Evolutionary conservation across 2,329 filamentous ascomycete genomes (phyloP).

Genomic region (Trichoderma pleuroti): DNA sequence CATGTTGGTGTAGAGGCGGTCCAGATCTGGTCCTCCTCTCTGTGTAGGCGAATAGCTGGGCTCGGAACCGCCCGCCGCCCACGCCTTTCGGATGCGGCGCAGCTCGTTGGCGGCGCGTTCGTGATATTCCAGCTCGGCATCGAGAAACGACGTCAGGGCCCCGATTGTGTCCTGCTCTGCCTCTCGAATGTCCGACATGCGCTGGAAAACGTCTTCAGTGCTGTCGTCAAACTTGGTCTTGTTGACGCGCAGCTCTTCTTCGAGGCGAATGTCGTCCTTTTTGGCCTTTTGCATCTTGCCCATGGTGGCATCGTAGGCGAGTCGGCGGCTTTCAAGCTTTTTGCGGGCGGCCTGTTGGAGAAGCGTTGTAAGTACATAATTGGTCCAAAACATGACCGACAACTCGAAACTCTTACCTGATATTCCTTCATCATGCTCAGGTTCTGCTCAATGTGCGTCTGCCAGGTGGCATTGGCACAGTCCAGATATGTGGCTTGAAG

Average conservation of each 20-base stretch:
- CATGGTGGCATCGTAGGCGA: slow-evolving; percentile 87
- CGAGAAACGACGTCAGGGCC: slow-evolving; percentile 77
- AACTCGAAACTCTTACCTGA: slow-evolving; percentile 57
- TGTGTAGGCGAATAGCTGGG: slow-evolving; percentile 34
- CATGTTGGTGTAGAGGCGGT: slow-evolving; percentile 40
- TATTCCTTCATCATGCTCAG: slow-evolving; percentile 97
- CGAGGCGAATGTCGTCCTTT: slow-evolving; percentile 86
- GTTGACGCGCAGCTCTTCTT: slow-evolving; percentile 85
- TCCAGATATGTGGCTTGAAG: slow-evolving; percentile 80
- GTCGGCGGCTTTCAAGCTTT: slow-evolving; percentile 84
- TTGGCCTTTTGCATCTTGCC: slow-evolving; percentile 91
- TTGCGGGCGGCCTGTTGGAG: slow-evolving; percentile 66
- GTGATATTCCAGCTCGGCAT: slow-evolving; percentile 86
- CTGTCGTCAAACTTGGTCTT: slow-evolving; percentile 97
- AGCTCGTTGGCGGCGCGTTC: slow-evolving; percentile 87
- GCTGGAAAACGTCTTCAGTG: slow-evolving; percentile 82
- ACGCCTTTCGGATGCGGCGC: slow-evolving; percentile 48
- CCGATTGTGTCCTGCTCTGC: slow-evolving; percentile 77
- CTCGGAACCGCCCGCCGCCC: slow-evolving; percentile 31
- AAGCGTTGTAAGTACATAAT: slow-evolving; percentile 1
- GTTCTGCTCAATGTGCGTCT: slow-evolving; percentile 86
- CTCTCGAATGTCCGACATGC: slow-evolving; percentile 97
- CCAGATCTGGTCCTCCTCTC: slow-evolving; percentile 22
- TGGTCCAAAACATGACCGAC: background rate
- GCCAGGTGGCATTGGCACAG: slow-evolving; percentile 76